Evolutionary conservation across 257 asterid species (phyloP).

Genomic region (Penstemon newberryi): DNA sequence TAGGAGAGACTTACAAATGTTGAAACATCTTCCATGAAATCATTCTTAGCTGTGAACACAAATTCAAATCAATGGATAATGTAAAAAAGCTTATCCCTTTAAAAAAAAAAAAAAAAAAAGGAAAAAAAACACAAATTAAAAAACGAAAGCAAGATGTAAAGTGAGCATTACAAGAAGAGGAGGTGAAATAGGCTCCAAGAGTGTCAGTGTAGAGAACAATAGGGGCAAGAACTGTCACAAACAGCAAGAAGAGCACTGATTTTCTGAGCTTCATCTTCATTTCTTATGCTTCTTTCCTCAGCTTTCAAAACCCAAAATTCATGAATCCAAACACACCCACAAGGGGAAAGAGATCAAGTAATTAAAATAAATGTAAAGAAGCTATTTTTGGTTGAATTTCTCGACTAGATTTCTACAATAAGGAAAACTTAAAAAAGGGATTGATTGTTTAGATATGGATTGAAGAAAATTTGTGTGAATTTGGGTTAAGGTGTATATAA

Average conservation of each 20-base stretch:
- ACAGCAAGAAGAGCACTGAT: constrained; percentile 55
- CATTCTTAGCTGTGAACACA: constrained; percentile 56
- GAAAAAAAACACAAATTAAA: not conserved
- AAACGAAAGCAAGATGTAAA: not conserved
- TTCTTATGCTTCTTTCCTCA: constrained; percentile 1
- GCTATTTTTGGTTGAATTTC: constrained; percentile 1
- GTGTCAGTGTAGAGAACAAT: constrained; percentile 70
- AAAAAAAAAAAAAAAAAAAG: too few relatives aligned
- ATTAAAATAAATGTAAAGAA: not conserved
- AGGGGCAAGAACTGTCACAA: constrained; percentile 70
- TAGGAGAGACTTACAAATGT: constrained; percentile 58
- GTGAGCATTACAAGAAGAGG: constrained; percentile 54
- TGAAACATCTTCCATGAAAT: constrained; percentile 62
- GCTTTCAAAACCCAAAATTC: constrained; percentile 17
- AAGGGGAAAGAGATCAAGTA: not conserved
- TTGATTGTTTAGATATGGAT: not conserved
- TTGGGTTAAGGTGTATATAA: constrained; percentile 8
- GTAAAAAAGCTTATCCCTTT: not conserved
- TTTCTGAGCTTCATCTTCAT: constrained; percentile 58
- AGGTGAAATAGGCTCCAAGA: constrained; percentile 47
- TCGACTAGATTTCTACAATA: not conserved
- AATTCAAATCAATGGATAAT: not conserved
- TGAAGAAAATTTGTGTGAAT: constrained; percentile 12
- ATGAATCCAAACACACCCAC: constrained; percentile 21
- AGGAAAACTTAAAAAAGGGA: constrained; percentile 19